phyloP scores from a whole-genome alignment of 116 monocot species.

The Dioscorea cayenensis region DNA sequence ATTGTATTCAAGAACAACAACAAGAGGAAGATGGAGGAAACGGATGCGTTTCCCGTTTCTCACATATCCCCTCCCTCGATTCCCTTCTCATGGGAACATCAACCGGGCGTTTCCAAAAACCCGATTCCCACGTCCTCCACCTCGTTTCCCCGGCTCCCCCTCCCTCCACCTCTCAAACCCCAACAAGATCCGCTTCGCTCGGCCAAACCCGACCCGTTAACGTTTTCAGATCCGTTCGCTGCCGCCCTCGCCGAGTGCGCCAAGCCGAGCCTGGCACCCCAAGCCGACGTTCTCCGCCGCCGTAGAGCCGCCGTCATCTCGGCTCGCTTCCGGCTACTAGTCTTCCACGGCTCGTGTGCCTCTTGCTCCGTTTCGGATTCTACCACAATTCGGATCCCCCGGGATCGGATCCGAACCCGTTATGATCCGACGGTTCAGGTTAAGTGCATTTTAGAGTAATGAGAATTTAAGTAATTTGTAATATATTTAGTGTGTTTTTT shows the following conservation, averaged over 20 bases:
- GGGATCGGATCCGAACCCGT: neutral
- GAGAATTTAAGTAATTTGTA: too few species aligned
- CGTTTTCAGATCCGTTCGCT: neutral
- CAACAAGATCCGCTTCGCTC: neutral
- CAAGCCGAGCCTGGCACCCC: neutral
- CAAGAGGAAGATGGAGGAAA: neutral
- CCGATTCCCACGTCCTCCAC: neutral
- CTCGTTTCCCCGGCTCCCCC: slow-evolving; percentile 5
- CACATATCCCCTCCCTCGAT: neutral
- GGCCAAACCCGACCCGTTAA: neutral
- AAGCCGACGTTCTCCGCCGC: neutral
- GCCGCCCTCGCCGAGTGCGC: slow-evolving; percentile 5
- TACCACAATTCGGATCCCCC: neutral
- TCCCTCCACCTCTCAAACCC: slow-evolving; percentile 5
- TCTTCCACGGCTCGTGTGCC: neutral
- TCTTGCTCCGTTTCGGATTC: slow-evolving; percentile 5
- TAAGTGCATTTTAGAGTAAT: neutral
- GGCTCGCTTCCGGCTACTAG: neutral
- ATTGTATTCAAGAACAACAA: neutral
- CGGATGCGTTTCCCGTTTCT: neutral
- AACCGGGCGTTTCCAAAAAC: slow-evolving; percentile 6
- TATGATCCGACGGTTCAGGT: neutral
- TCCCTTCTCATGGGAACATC: slow-evolving; percentile 11
- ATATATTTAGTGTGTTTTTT: too few species aligned
- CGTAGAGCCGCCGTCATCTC: neutral